Evolutionary conservation across 176 grass and related monocot genomes (phyloP).

Genomic region (Paspalum vaginatum): DNA sequence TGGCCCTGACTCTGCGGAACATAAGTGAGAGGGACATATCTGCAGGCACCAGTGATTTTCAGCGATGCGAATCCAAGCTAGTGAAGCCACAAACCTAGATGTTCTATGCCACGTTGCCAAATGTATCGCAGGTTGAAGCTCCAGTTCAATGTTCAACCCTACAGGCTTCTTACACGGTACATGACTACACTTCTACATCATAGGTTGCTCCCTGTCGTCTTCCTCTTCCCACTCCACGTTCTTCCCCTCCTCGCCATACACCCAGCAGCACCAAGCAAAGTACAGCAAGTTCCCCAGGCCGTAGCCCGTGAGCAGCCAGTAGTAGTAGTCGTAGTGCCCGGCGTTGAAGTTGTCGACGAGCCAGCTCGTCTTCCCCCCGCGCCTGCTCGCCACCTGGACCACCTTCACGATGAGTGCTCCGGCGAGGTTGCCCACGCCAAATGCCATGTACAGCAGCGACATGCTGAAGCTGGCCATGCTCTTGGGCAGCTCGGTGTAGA

Average conservation of each 20-base stretch:
- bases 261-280: constrained; percentile 59
- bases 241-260: constrained; percentile 58
- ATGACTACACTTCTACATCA: constrained; percentile 17
- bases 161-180: not conserved
- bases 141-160: not conserved
- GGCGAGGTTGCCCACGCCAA: constrained; percentile 46
- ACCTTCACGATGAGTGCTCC: constrained; percentile 41
- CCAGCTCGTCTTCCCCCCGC: constrained; percentile 44
- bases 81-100: not conserved
- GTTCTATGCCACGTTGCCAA: not conserved
- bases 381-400: constrained; percentile 30
- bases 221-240: constrained; percentile 59
- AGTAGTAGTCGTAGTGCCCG: constrained; percentile 66
- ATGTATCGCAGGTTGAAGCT: not conserved
- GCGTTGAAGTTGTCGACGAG: constrained; percentile 42
- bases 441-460: constrained; percentile 51
- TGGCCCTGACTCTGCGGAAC: not conserved
- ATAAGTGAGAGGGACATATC: not conserved
- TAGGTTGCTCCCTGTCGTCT: not conserved
- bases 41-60: not conserved
- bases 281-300: constrained; percentile 37
- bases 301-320: constrained; percentile 54
- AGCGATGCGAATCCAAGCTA: not conserved
- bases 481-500: constrained; percentile 63
- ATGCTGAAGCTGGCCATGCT: constrained; percentile 71